phyloP scores from a whole-genome alignment of 2,329 filamentous ascomycete species.

The Leptographium galeiforme region DNA sequence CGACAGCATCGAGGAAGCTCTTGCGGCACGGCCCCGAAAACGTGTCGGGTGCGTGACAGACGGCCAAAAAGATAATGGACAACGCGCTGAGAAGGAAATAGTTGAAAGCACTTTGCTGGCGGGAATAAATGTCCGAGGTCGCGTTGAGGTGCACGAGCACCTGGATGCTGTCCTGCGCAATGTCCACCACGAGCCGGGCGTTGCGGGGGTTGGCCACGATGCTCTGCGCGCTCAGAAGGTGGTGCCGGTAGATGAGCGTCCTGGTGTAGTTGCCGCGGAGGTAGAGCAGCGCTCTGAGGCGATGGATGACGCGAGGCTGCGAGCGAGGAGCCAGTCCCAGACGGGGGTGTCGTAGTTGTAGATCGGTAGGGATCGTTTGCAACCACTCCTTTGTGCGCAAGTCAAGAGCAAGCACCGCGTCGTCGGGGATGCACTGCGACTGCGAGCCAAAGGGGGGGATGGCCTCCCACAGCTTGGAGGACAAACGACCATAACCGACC shows the following conservation, averaged over 20 bases:
- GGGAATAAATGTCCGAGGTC: conserved; percentile 22
- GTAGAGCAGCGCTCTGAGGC: conserved; percentile 23
- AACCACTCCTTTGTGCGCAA: conserved; percentile 30
- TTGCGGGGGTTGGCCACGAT: conserved; percentile 22
- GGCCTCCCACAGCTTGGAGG: conserved; percentile 32
- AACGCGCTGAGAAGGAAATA: conserved; percentile 26
- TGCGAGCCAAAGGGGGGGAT: conserved; percentile 24
- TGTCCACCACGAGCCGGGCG: conserved; percentile 26
- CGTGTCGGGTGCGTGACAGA: conserved; percentile 27
- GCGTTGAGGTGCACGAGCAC: conserved; percentile 24
- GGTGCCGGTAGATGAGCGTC: conserved; percentile 29
- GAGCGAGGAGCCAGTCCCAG: conserved; percentile 19
- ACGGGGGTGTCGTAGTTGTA: conserved; percentile 23
- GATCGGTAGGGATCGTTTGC: conserved; percentile 27
- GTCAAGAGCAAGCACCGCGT: conserved; percentile 26
- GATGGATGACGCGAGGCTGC: conserved; percentile 23
- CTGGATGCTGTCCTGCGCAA: conserved; percentile 19
- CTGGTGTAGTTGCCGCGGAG: conserved; percentile 31
- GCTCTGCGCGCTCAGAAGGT: conserved; percentile 23
- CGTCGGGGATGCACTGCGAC: conserved; percentile 21
- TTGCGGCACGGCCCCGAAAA: conserved; percentile 24
- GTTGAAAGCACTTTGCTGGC: conserved; percentile 25
- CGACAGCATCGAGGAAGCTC: conserved; percentile 19
- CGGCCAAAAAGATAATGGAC: conserved; percentile 27
- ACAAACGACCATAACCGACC: conserved; percentile 32